These are phyloP conservation scores for Aegilops bicornis DNA, from an alignment of 176 grass and related monocot species.

Conservation along the genomic window DNA sequence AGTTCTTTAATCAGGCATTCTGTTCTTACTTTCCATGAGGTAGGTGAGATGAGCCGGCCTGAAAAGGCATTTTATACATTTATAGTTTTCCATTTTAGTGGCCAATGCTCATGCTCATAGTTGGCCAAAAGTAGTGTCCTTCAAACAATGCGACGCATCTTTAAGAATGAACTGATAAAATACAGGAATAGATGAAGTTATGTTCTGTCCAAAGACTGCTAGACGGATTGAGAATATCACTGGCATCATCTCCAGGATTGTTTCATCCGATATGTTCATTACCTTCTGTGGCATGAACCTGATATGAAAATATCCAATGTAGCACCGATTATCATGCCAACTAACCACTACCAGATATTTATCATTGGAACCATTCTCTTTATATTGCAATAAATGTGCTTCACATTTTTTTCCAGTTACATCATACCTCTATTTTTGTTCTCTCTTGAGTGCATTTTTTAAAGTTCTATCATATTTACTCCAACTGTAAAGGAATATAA, in stretches of 20 bases:
- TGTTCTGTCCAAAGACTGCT: not conserved
- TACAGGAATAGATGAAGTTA: not conserved
- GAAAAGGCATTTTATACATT: not conserved
- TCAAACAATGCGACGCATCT: not conserved
- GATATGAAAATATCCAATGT: not conserved
- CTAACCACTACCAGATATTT: not conserved
- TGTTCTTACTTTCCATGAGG: not conserved
- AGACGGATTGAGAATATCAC: not conserved
- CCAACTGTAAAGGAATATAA: no score
- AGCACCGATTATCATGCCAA: not conserved
- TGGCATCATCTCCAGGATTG: not conserved
- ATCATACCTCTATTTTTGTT: not conserved
- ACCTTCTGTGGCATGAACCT: not conserved
- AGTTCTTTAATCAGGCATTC: no score
- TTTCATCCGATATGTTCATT: not conserved
- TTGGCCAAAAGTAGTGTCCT: not conserved
- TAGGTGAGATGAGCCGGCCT: not conserved
- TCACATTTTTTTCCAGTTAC: not conserved
- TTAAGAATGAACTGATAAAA: not conserved
- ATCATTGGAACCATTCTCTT: not conserved
- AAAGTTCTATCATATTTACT: not conserved
- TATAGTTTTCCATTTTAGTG: not conserved
- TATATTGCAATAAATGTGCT: not conserved
- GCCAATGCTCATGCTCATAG: not conserved
- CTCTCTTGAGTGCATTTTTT: not conserved